A percentile compares a stretch with the other conserved stretches of the same genome.
Evolutionary conservation across 352 stramenopile genomes (phyloP).

Genomic region (Pythium apleroticum): DNA sequence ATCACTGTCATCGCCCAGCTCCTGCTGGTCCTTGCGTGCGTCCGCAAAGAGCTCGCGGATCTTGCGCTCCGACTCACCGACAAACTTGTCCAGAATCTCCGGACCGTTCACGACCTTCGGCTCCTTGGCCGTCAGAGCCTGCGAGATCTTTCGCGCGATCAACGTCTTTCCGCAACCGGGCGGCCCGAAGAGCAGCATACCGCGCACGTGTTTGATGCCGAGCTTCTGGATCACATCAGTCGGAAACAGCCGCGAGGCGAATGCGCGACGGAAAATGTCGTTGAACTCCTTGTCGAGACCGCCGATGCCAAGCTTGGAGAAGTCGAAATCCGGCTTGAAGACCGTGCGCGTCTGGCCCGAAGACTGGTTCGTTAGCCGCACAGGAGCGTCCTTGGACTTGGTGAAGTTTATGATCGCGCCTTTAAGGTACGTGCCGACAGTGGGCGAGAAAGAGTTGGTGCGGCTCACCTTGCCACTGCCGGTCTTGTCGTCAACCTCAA

Average conservation of each 20-base stretch:
- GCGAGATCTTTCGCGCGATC: conserved; percentile 97
- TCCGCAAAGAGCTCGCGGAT: conserved; percentile 98
- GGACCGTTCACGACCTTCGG: conserved; percentile 99
- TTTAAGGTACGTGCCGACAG: conserved; percentile 54
- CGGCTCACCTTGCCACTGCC: conserved; percentile 14
- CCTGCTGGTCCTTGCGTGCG: conserved; percentile 84
- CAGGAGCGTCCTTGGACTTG: conserved; percentile 71
- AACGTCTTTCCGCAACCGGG: conserved; percentile 96
- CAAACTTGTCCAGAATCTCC: conserved; percentile 99
- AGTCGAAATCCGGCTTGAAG: conserved; percentile 98
- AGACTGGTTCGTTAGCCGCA: conserved; percentile 81
- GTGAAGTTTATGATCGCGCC: conserved; percentile 77
- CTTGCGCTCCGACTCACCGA: conserved; percentile 98
- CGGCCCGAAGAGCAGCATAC: conserved; percentile 87
- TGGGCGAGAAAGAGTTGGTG: conserved; percentile 37
- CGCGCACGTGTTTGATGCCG: conserved; percentile 98
- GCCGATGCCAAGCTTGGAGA: conserved; percentile 98
- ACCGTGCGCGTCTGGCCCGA: conserved; percentile 75
- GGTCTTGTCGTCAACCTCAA: conserved; percentile 39
- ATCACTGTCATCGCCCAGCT: conserved; percentile 95
- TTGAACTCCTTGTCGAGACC: conserved; percentile 99
- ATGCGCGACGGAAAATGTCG: conserved; percentile 99
- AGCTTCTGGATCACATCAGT: conserved; percentile 95
- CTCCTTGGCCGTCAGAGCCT: conserved; percentile 95
- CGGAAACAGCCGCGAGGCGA: conserved; percentile 97